Base-by-base conservation (phyloP, 768 basidiomycete species). In the Auriculariales sp. region DNA sequence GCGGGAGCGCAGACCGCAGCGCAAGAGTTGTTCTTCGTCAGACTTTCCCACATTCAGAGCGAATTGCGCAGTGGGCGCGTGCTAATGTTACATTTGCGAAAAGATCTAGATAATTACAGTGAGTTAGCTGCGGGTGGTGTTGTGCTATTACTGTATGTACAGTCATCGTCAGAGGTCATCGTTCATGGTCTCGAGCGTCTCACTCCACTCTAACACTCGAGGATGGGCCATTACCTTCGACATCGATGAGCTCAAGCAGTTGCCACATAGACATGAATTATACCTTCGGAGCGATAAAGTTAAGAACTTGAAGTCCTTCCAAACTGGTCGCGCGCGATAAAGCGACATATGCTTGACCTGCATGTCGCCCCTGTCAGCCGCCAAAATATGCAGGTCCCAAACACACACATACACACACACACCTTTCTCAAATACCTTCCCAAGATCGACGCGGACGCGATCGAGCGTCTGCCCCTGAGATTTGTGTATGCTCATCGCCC, bases 401-500 rank as follows among this genome's bases (percentile, higher is more conserved):
- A n/a, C n/a, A n/a, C n/a, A n/a, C n/a, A n/a, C n/a, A n/a, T n/a
- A n/a, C n/a, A n/a, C n/a, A 10, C 42, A n/a, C 54, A 10, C 17
- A 56, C 58, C 58, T 49, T 56, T 56, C 36, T 56, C 72, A 53
- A 74, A 74, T 4, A 72, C 67, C 44, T 64, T 63, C 50, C 65
- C 57, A 44, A 74, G 65, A 49, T 72, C 70, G 24, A 72, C 68
- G 46, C 69, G 70, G 59, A 72, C 70, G 49, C 67, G 59, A 1
- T 66, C 63, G 25, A 74, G 59, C 0, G 71, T 72, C 53, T 71
- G 71, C 11, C 72, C 72, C 53, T 74, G 72, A 29, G 64, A 64
- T 56, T 74, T 74, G 61, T 73, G 72, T 42, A 73, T 72, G 4
- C 61, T 63, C 64, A 70, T 68, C 0, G 70, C 70, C 70, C 69